Evolutionary conservation across 2,329 filamentous ascomycete species (phyloP).

Genomic region (Cercospora nicotianae): DNA sequence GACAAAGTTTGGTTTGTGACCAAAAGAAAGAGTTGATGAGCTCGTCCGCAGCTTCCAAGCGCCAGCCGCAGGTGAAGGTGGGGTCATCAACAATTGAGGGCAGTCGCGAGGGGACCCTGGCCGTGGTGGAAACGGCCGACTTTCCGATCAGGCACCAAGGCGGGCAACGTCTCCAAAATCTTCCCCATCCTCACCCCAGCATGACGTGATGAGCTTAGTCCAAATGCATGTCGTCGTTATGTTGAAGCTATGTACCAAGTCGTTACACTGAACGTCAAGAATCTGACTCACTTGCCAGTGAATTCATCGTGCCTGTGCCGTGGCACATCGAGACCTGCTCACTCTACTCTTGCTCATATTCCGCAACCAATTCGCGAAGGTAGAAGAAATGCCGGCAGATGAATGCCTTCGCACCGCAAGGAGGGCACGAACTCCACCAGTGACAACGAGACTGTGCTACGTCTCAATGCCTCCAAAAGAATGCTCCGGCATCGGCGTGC

Average conservation of each 20-base stretch:
- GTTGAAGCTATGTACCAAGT: slow-evolving; percentile 15
- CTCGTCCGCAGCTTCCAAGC: slow-evolving; percentile 8
- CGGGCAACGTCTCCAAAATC: background rate
- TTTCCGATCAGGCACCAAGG: background rate
- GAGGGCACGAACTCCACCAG: background rate
- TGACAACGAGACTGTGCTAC: background rate
- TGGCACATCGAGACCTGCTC: slow-evolving; percentile 1
- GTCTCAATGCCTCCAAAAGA: background rate
- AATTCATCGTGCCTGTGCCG: background rate
- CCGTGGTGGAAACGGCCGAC: background rate
- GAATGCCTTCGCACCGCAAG: background rate
- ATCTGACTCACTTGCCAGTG: background rate
- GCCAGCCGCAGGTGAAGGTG: slow-evolving; percentile 3
- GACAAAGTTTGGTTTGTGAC: background rate
- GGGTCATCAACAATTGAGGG: slow-evolving; percentile 2
- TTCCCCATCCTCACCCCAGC: background rate
- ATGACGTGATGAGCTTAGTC: background rate
- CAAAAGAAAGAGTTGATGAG: slow-evolving; percentile 12
- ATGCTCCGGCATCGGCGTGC: background rate
- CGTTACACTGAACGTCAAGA: slow-evolving; percentile 6
- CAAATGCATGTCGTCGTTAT: slow-evolving; percentile 9
- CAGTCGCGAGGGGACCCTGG: slow-evolving; percentile 6
- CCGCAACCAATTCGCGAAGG: background rate
- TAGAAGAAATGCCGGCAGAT: background rate
- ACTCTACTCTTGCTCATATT: background rate